Evolutionary conservation across 129 eudicot genomes (phyloP), one percentile per base, ranked within the genome.

Genomic region (Ambrosia trifida): DNA sequence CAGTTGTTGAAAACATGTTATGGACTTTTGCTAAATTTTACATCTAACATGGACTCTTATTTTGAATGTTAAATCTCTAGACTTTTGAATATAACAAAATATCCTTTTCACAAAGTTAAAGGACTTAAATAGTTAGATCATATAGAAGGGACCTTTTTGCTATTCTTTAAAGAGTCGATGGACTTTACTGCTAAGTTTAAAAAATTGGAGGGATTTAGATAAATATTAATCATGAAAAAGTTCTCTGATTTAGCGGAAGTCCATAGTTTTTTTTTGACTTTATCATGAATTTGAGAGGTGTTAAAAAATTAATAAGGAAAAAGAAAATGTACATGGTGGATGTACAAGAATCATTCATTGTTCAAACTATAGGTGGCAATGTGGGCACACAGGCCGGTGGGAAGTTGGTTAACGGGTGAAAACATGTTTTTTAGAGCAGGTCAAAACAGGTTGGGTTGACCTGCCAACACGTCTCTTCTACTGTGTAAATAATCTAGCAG

Each of bases 221-320:
- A 24, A 24, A 24, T 24, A 24, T 24, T 24, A 24, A 24, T 24
- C 0, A 44, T 44, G 49, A 9, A 44, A 44, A 44, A 24, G 28
- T 24, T 24, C 28, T 24, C 28, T 24, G 53, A 47, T 47, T 47
- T 47, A 14, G 19, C 53, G 4, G 14, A 47, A 47, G 53, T 4
- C 53, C 53, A 13, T 47, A 47, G 13, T 16, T 17, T 16, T 13
- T 6, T 17, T 51, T 51, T 51, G 28, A 51, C 58, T 51, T 51
- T 51, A 51, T 51, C 58, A 16, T 51, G 58, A 51, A 51, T 24
- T 51, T 51, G 17, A 51, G 58, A 51, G 24, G 58, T 51, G 58
- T 51, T 51, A 24, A 24, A 13, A 51, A 8, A 51, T 24, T 51
- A 51, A 51, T 17, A 51, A 51, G 16, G 58, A 24, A 24, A 24